Base-by-base conservation (phyloP, 179 eudicot genomes). In the Spergularia azorica region DNA sequence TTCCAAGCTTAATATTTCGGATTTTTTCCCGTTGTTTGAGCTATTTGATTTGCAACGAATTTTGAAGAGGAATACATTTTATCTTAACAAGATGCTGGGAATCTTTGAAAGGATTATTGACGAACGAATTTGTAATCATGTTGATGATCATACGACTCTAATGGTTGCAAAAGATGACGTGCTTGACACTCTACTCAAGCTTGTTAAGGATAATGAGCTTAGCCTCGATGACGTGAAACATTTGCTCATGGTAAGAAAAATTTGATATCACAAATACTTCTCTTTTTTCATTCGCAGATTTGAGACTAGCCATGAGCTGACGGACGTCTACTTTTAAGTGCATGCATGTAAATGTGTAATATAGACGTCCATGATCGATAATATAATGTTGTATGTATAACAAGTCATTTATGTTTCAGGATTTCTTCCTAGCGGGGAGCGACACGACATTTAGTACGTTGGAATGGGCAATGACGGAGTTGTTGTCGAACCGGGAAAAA, bases 1-100 rank as follows among this genome's bases (percentile, higher is more conserved):
- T 56, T 77, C 54, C 0, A 74, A 54, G 73, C 81, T 74, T 63
- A 82, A 82, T 50, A 32, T 74, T 3, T 77, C 84, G 1, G 81
- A 82, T 50, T 57, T 73, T 21, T 77, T 82, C 20, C 84, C 84
- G 0, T 17, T 74, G 11, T 18, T 82, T 5, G 61, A 38, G 32
- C 0, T 4, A 1, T 69, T 82, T 54, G 84, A 78, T 70, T 82
- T 82, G 71, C 81, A 82, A 74, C 76, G 84, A 48, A 50, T 82
- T 18, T 17, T 18, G 32, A 78, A 55, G 48, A 74, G 64, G 12
- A 17, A 5, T 36, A 67, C 11, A 2, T 9, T 9, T 74, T 15
- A 46, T 41, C 21, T 77, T 6, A 14, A 7, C 13, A 69, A 70
- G n/a, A 60, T 82, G 50, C 6, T 77, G n/a, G 67, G 51, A 10